Evolutionary conservation across 768 basidiomycete genomes (phyloP), one percentile per base, ranked within the genome.

Genomic region (Aureoboletus auriporus): DNA sequence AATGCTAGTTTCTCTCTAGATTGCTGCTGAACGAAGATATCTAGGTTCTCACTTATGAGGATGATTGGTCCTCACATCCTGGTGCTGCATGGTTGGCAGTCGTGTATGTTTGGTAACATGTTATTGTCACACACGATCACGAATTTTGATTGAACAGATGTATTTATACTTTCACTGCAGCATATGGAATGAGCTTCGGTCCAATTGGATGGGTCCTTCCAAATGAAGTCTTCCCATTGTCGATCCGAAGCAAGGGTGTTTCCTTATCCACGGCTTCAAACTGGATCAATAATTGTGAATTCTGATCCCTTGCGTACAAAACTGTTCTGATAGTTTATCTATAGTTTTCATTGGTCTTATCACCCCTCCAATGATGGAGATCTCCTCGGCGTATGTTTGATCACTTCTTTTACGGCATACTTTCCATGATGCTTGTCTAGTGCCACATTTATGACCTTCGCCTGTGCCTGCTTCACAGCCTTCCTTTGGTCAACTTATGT

Each of bases 201-300:
- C 88, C 90, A 0, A 76, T 92, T 51, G 83, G 82, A 4, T 93
- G 90, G 90, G 81, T 91, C 2, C 76, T 93, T 8, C 86, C 90
- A 0, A 83, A 80, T 53, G 90, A 93, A 66, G 82, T 93, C 2
- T 91, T 92, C 59, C 81, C 91, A 1, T 69, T 88, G 1, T 84
- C 86, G 3, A 75, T 88, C 69, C 75, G 90, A 52, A 84, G 86
- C 55, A 84, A 83, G 60, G 92, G 92, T 41, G 90, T 93, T 5
- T 80, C 89, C 20, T 58, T 94, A 17, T 83, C 88, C 16, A 92
- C 90, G 2, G 85, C 88, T 3, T 87, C 85, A n/a, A 89, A 88
- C 55, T 92, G 89, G 89, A 57, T 79, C 23, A 91, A 91, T 59
- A 92, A 92, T 50, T 92, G 84, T 84, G 42, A 2, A 75, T 65